phyloP scores from a whole-genome alignment of 495 filamentous ascomycete species.

The Aspergillus ellipticus region DNA sequence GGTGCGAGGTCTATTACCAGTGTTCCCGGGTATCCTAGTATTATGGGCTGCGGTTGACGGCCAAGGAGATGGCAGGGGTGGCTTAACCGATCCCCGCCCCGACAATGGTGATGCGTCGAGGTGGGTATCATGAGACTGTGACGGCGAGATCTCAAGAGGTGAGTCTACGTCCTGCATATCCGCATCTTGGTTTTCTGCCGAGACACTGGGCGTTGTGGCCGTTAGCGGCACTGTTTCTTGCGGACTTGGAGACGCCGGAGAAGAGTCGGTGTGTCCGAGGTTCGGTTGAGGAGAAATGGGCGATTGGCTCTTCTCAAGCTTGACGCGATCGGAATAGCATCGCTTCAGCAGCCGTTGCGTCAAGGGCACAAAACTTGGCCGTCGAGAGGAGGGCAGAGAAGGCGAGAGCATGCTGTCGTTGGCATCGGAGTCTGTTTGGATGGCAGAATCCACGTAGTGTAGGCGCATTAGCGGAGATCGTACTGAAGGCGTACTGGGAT shows the following conservation, averaged over 20 bases:
- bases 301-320: conserved; percentile 18
- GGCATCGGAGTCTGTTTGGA: conserved; percentile 43
- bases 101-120: conserved; percentile 15
- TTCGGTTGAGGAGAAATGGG: conserved; percentile 14
- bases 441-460: conserved; percentile 42
- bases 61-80: conserved; percentile 32
- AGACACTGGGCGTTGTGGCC: conserved; percentile 17
- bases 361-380: conserved; percentile 32
- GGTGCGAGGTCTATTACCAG: conserved; percentile 19
- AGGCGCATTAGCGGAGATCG: conserved; percentile 24
- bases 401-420: conserved; percentile 24
- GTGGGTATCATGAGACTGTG: conserved; percentile 3
- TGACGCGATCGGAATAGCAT: conserved; percentile 40
- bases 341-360: conserved; percentile 43
- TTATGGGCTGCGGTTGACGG: conserved; percentile 41
- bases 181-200: conserved; percentile 25
- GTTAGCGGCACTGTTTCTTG: conserved; percentile 4
- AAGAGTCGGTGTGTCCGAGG: conserved; percentile 1
- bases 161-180: conserved; percentile 34
- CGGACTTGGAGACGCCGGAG: conserved; percentile 3
- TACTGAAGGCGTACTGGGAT: conserved; percentile 25
- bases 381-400: conserved; percentile 12
- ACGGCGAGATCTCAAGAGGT: conserved; percentile 7
- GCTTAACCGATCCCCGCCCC: conserved; percentile 24
- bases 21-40: conserved; percentile 25